Conservation (phyloP, 1,284 basidiomycete genomes). For the Stereum hirsutum region DNA sequence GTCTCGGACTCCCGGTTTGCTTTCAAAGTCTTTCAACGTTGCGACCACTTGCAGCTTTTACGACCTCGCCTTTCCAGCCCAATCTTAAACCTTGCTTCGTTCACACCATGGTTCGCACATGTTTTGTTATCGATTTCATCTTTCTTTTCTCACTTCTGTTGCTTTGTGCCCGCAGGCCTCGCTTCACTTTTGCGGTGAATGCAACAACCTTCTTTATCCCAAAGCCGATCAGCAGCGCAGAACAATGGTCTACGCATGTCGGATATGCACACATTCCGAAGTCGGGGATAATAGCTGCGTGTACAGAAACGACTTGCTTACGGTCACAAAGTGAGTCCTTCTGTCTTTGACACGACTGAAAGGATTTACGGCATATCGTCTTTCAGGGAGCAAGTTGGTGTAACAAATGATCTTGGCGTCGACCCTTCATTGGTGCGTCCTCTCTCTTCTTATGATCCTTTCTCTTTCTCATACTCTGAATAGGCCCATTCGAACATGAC, state of each 20-base stretch:
- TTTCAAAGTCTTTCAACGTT: background rate
- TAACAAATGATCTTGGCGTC: conserved; percentile 82
- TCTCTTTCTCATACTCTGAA: background rate
- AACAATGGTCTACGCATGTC: conserved; percentile 87
- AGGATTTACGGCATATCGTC: background rate
- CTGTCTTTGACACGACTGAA: background rate
- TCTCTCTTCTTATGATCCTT: conserved; percentile 1
- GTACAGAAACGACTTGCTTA: conserved; percentile 90
- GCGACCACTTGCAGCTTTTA: background rate
- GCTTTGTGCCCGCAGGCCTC: conserved; percentile 40
- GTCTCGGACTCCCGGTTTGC: background rate
- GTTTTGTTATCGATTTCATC: background rate
- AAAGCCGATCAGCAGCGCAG: conserved; percentile 83
- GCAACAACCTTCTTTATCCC: conserved; percentile 93
- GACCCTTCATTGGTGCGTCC: conserved; percentile 80
- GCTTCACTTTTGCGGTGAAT: conserved; percentile 83
- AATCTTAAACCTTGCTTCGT: background rate
- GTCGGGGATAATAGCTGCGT: conserved; percentile 84
- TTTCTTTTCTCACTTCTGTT: background rate
- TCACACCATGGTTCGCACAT: background rate
- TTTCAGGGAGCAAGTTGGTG: conserved; percentile 83
- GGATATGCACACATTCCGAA: conserved; percentile 81
- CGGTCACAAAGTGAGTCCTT: conserved; percentile 77
- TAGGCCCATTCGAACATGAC: conserved; percentile 67
- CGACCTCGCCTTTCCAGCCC: background rate